Base-by-base conservation (phyloP, 805 yeast genomes). In the Candida saitoana region DNA sequence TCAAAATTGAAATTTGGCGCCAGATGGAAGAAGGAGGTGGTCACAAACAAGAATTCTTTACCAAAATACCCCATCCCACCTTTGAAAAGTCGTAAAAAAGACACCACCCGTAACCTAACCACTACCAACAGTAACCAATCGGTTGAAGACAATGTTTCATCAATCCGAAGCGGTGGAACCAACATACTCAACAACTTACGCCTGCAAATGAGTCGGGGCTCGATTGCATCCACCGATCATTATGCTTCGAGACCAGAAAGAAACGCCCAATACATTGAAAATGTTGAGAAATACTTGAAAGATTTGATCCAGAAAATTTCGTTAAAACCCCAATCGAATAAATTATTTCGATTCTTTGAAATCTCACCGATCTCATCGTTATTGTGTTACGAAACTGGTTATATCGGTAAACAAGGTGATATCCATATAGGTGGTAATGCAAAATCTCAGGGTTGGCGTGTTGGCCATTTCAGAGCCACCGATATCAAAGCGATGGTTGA, bases 381-480 rank as follows among this genome's bases (percentile, higher is more conserved):
- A 37, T 67, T 93, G 32, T 82, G 91, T 38, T 82, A 87, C 48
- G 99, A 93, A 59, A 76, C 79, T 20, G 84, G 87, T 0, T 84
- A 73, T 55, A 80, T 79, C 42, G 96, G 98, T 1, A 93, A 89
- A 53, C 96, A 93, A 62, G 99, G 99, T 2, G 77, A 79, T 39
- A 61, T 91, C 44, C 77, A 85, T 41, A 78, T 90, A 36, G 80
- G 89, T 16, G 83, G 96, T 1, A 80, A 88, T 0, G 91, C 98
- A 0, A 80, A 79, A 47, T 74, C 89, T 0, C 95, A 88, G 58
- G 98, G 99, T 2, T 93, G 99, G 98, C 73, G 95, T 51, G 96
- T 91, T 4, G 86, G 93, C 3, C 97, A 91, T 57, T 79, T 88
- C 62, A 80, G 77, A 47, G 79, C 87, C 5, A 77, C 80, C 47